Evolutionary conservation across 345 rosid species (phyloP), one percentile per base, ranked within the genome.

Genomic region (Gossypium bickii): DNA sequence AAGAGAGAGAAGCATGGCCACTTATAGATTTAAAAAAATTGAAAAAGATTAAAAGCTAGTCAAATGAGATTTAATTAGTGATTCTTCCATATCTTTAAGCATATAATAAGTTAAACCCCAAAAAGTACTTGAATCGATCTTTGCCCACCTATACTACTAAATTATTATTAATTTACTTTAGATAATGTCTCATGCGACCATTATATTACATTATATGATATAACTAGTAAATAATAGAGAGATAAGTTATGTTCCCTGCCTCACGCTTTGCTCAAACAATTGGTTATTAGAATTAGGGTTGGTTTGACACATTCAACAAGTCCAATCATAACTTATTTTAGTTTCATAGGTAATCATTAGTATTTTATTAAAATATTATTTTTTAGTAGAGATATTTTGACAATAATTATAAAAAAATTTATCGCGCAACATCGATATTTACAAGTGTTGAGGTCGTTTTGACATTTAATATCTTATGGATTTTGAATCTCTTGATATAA

Each of bases 211-310:
- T 24, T 67, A 67, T 12, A 45, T 67, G 9, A 67, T 45, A 12
- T 24, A 24, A 67, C 12, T 7, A 17, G 9, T 52, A 52, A 52
- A 4, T 52, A 52, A 55, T 34, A 34, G 38, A 55, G 2, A 24
- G 25, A 67, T 48, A 3, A 1, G 43, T 7, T 24, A 24, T 2
- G 38, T 20, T 17, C 22, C 68, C 68, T 67, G 13, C 57, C 57
- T 48, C 71, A 67, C 71, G 43, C 71, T 24, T 67, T 13, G 41
- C 38, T 24, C 71, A 67, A 48, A 24, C 57, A 67, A 67, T 67
- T 67, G 57, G 71, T 2, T n/a, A 24, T 27, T 56, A 56, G 71
- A 67, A 48, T 67, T 67, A 67, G 56, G 71, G 41, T 47, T 15
- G 24, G 22, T 67, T 67, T 48, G 27, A 49, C 57, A 67, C 25